phyloP scores from a whole-genome alignment of 73 alveolate genomes.

The Paramecium primaurelia region DNA sequence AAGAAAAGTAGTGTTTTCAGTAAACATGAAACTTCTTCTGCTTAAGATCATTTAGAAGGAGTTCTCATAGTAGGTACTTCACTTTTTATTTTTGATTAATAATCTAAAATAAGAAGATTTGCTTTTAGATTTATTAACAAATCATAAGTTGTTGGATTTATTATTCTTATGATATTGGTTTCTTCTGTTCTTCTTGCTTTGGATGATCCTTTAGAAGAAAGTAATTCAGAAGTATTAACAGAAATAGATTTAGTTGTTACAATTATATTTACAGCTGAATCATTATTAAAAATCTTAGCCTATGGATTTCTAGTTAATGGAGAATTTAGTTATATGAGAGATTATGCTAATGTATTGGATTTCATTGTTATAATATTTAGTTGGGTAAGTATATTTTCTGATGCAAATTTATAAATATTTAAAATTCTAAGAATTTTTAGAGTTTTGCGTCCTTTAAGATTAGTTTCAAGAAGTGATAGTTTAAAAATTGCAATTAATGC shows the following conservation, averaged over 20 bases:
- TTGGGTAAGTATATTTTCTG: slow-evolving; percentile 36
- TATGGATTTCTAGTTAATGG: slow-evolving; percentile 65
- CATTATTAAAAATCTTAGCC: slow-evolving; percentile 56
- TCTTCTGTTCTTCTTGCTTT: slow-evolving; percentile 56
- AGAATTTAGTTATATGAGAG: slow-evolving; percentile 42
- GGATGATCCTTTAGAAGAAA: slow-evolving; percentile 64
- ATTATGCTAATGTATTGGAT: slow-evolving; percentile 43
- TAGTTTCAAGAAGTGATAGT: slow-evolving; percentile 78
- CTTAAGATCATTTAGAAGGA: background rate
- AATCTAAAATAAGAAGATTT: background rate
- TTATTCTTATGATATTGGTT: slow-evolving; percentile 54
- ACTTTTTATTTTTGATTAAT: background rate
- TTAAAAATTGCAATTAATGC: slow-evolving; percentile 71
- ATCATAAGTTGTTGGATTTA: slow-evolving; percentile 13
- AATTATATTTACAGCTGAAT: slow-evolving; percentile 56
- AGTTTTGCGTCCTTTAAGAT: slow-evolving; percentile 76
- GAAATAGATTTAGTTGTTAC: slow-evolving; percentile 59
- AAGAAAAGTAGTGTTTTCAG: background rate
- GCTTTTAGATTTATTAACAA: background rate
- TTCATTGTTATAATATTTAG: slow-evolving; percentile 43
- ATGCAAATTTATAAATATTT: slow-evolving; percentile 33
- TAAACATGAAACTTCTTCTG: background rate
- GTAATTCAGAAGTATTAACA: slow-evolving; percentile 33
- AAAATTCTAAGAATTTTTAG: slow-evolving; percentile 77
- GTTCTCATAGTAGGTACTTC: background rate